Evolutionary conservation across 2,329 filamentous ascomycete genomes (phyloP), one percentile per base, ranked within the genome.

Genomic region (Pseudocercospora fuligena): DNA sequence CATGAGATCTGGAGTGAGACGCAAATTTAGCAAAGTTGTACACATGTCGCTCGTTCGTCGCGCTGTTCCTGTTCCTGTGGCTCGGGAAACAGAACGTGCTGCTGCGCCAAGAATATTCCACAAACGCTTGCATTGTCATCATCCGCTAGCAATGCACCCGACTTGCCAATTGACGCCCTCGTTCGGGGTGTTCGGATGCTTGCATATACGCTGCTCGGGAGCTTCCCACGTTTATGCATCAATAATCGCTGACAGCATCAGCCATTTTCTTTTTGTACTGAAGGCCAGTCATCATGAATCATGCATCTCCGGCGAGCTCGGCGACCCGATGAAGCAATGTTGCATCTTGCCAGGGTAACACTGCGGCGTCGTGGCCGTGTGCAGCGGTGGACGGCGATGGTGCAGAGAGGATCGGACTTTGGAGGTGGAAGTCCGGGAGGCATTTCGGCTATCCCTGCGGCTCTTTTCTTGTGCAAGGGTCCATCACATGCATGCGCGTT

Each of bases 61-160:
- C 49, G 49, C 49, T 23, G 51, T 54, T 16, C 51, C 49, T 23
- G 51, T 54, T 16, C 51, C 51, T 56, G 51, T 27, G 27, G 51
- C 47, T 56, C 51, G 51, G 51, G 51, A 56, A 54, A 58, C 54
- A 27, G 51, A 54, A 29, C 51, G 51, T 54, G 51, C 51, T 27
- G 19, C 25, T n/a, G 21, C 7, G 51, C 51, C 14, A 54, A 54
- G 51, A 1, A 31, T 14, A 53, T 2, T 23, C 19, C 49, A 27
- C 23, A 25, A 27, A 19, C 49, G 6, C 29, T 31, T 31, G 29
- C n/a, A 23, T 51, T 21, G n/a, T 12, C n/a, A 21, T 40, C 54
- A 21, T 21, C 29, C 5, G 27, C 25, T 16, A 56, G 16, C 25
- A 56, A 56, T 58, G 54, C 19, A n/a, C 19, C 33, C 54, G 16